These are phyloP conservation scores for Ophiostoma triangulosporum DNA, from an alignment of 2,329 filamentous ascomycete species.

Conservation along the genomic window DNA sequence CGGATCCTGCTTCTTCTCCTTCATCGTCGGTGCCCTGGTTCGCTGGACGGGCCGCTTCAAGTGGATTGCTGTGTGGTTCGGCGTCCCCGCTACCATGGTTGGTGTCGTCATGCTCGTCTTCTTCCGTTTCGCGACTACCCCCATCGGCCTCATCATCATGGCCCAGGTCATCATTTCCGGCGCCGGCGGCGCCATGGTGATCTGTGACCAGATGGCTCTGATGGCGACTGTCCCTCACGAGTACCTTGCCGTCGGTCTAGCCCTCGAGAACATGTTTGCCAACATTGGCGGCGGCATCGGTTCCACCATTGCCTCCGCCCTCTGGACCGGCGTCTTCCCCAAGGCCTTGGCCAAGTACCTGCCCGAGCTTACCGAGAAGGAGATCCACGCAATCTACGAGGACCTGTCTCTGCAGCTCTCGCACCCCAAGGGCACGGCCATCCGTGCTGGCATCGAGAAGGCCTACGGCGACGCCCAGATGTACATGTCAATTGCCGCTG, in stretches of 20 bases:
- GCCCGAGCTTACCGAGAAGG: conserved; percentile 25
- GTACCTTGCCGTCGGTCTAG: conserved; percentile 6
- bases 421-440: conserved; percentile 34
- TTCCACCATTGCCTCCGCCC: conserved; percentile 42
- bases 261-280: conserved; percentile 28
- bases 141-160: conserved; percentile 38
- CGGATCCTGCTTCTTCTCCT: conserved; percentile 26
- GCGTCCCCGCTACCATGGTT: conserved; percentile 38
- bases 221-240: conserved; percentile 44
- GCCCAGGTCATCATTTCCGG: conserved; percentile 41
- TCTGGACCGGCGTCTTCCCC: conserved; percentile 47
- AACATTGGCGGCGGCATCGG: conserved; percentile 46
- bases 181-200: conserved; percentile 43
- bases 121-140: conserved; percentile 35
- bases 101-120: conserved; percentile 41
- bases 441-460: conserved; percentile 37
- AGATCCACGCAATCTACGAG: conserved; percentile 36
- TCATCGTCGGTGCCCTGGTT: conserved; percentile 26
- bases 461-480: conserved; percentile 41
- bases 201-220: conserved; percentile 44
- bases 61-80: conserved; percentile 24
- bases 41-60: conserved; percentile 23
- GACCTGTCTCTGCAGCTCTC: conserved; percentile 35
- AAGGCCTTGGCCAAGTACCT: conserved; percentile 34
- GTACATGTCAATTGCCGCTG: conserved; percentile 32